A percentile compares a stretch with the other conserved stretches of the same genome.
Evolutionary conservation across 2,329 filamentous ascomycete genomes (phyloP).

Genomic region (Colletotrichum limetticola): DNA sequence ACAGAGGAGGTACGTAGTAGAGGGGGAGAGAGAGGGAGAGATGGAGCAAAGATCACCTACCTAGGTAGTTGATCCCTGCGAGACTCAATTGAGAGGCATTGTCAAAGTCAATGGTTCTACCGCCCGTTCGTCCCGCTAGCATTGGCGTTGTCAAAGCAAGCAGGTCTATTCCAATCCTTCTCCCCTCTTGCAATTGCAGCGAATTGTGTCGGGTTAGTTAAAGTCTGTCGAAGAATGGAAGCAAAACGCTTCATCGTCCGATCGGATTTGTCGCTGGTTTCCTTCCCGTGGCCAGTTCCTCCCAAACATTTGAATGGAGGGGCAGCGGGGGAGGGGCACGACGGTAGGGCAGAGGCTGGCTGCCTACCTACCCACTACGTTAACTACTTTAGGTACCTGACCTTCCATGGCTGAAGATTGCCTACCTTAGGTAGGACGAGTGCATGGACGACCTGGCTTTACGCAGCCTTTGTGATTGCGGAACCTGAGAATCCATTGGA

Average conservation of each 20-base stretch:
- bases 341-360: not conserved
- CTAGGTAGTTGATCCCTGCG: not conserved
- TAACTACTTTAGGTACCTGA: not conserved
- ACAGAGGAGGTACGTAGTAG: not conserved
- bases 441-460: not conserved
- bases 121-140: not conserved
- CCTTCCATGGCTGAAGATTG: not conserved
- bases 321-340: conserved; percentile 18
- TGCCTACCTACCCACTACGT: too few relatives aligned
- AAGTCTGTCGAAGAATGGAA: not conserved
- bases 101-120: not conserved
- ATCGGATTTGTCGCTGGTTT: too few relatives aligned
- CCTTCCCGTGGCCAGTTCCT: not conserved
- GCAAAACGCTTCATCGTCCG: not conserved
- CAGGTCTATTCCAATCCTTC: not conserved
- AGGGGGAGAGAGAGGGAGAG: too few relatives aligned
- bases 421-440: not conserved
- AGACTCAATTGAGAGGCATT: conserved; percentile 9
- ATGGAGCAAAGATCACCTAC: not conserved
- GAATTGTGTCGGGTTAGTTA: not conserved
- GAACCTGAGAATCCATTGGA: not conserved
- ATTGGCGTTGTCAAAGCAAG: not conserved
- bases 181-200: not conserved
- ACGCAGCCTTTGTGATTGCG: not conserved
- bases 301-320: not conserved